Conservation (phyloP, 2,329 filamentous ascomycete species). For the Tolypocladium inflatum region DNA sequence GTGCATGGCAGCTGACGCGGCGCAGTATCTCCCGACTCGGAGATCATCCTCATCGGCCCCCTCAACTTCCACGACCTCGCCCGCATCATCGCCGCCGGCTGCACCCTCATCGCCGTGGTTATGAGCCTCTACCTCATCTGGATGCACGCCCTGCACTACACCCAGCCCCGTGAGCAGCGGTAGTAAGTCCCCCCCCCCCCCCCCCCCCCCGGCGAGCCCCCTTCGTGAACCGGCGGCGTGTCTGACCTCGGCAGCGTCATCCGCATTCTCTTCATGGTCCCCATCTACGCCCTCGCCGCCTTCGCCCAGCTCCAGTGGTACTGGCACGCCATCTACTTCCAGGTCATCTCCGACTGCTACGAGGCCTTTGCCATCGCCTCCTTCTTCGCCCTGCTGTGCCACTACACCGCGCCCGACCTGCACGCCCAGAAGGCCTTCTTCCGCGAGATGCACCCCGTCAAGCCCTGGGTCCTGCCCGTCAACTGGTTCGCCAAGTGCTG, state of each 20-base stretch:
- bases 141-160: slow-evolving; percentile 52
- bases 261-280: slow-evolving; percentile 81
- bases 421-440: slow-evolving; percentile 80
- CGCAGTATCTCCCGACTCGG: slow-evolving; percentile 33
- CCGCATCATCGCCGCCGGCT: slow-evolving; percentile 38
- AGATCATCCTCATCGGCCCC: slow-evolving; percentile 34
- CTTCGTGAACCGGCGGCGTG: too few species aligned
- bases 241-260: slow-evolving; percentile 54
- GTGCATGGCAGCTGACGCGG: neutral
- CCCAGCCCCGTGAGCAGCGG: slow-evolving; percentile 49
- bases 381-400: slow-evolving; percentile 76
- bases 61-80: slow-evolving; percentile 47
- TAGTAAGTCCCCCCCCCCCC: slow-evolving; percentile 33
- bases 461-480: slow-evolving; percentile 67
- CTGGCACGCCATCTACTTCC: slow-evolving; percentile 69
- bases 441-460: slow-evolving; percentile 51
- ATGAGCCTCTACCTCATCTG: slow-evolving; percentile 47
- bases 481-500: slow-evolving; percentile 62
- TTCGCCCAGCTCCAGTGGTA: slow-evolving; percentile 69
- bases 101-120: slow-evolving; percentile 39
- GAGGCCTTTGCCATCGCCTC: slow-evolving; percentile 82
- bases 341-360: slow-evolving; percentile 75
- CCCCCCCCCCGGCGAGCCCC: too few species aligned
- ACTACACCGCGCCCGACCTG: slow-evolving; percentile 68
- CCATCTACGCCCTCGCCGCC: slow-evolving; percentile 66